Evolutionary conservation across 2,329 filamentous ascomycete genomes (phyloP).

Genomic region (Calonectria hongkongensis): DNA sequence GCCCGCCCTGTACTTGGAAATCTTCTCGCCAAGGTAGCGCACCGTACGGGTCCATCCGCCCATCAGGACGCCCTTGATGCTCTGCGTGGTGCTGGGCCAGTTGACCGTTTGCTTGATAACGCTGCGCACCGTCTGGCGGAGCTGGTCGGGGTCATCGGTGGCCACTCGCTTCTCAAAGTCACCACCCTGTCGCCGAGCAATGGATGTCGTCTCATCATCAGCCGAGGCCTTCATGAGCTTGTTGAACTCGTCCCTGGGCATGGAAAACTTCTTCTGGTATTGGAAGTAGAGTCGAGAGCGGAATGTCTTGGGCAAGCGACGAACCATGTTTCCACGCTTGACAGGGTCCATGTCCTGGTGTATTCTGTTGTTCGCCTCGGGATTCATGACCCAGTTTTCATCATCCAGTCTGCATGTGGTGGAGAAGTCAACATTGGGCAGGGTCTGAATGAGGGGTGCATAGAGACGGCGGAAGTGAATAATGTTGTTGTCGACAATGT

Average conservation of each 20-base stretch:
- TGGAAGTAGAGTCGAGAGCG: conserved; percentile 93
- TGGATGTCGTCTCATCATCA: conserved; percentile 80
- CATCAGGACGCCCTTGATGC: conserved; percentile 87
- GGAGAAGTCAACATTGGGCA: conserved; percentile 90
- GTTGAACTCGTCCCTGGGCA: conserved; percentile 88
- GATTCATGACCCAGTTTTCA: conserved; percentile 63
- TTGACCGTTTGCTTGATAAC: conserved; percentile 91
- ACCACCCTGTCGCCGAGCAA: conserved; percentile 85
- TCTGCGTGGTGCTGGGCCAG: conserved; percentile 94
- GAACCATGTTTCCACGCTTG: conserved; percentile 96
- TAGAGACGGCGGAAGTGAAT: conserved; percentile 94
- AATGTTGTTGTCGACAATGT: conserved; percentile 95
- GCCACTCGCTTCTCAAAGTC: conserved; percentile 92
- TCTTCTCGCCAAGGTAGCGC: conserved; percentile 90
- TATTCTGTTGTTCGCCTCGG: conserved; percentile 78
- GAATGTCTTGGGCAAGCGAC: conserved; percentile 90
- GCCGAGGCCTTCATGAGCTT: conserved; percentile 86
- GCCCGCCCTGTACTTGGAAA: conserved; percentile 76
- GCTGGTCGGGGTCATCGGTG: conserved; percentile 77
- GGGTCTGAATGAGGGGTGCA: conserved; percentile 88
- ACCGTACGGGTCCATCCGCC: conserved; percentile 81
- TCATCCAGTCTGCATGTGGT: conserved; percentile 68
- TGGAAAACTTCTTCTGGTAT: conserved; percentile 92
- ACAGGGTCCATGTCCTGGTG: conserved; percentile 94
- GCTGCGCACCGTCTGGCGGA: conserved; percentile 82